phyloP scores from a whole-genome alignment of 2,329 filamentous ascomycete species.

The Fusarium oligoseptatum region DNA sequence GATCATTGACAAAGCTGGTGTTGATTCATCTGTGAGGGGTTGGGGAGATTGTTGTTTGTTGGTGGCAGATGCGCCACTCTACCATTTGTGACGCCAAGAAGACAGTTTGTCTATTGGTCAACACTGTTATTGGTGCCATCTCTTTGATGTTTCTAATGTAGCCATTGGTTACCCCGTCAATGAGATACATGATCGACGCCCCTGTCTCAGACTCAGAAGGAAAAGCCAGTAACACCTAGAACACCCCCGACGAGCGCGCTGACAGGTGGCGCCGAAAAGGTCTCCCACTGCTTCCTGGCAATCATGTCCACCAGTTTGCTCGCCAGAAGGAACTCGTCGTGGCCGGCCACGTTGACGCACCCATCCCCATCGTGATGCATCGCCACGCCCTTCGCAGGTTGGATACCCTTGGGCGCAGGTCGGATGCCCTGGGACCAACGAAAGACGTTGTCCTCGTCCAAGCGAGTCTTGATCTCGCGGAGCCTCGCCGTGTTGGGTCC shows the following conservation, averaged over 20 bases:
- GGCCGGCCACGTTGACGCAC: background rate
- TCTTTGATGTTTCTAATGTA: background rate
- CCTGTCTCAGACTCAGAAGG: background rate
- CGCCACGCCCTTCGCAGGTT: slow-evolving; percentile 7
- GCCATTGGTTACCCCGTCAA: background rate
- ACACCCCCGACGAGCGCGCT: background rate
- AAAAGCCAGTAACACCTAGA: background rate
- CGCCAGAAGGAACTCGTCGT: background rate
- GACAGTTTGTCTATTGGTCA: background rate
- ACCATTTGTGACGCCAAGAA: background rate
- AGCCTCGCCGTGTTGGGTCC: slow-evolving; percentile 45
- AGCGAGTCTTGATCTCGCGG: slow-evolving; percentile 44
- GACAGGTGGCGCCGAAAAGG: background rate
- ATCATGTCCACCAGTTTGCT: background rate
- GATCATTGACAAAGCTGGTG: background rate
- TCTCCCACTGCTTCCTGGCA: background rate
- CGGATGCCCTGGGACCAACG: slow-evolving; percentile 45
- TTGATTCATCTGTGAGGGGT: background rate
- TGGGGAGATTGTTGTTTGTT: background rate
- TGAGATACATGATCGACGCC: background rate
- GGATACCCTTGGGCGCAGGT: slow-evolving; percentile 37
- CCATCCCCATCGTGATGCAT: background rate
- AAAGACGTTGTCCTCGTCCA: slow-evolving; percentile 48
- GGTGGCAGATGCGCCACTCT: background rate
- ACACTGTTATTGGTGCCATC: background rate